Conservation (phyloP, 176 grass and related monocot genomes). For the Cymbopogon citratus region DNA sequence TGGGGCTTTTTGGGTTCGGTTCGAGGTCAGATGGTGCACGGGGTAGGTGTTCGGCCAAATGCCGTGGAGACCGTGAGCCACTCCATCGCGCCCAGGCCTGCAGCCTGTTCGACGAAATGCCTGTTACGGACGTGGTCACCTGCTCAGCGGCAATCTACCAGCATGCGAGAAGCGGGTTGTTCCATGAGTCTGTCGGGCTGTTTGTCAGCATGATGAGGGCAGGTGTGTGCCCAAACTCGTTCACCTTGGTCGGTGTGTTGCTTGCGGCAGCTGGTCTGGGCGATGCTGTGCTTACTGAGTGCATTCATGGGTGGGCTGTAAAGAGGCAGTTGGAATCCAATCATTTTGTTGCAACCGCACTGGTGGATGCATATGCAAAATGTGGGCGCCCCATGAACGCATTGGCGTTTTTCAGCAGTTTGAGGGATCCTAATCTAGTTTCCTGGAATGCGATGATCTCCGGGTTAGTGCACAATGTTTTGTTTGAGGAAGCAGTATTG, state of each 20-base stretch:
- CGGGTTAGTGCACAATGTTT: conserved; percentile 41
- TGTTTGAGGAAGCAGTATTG: conserved; percentile 60
- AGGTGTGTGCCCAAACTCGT: conserved; percentile 50
- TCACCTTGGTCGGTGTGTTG: conserved; percentile 46
- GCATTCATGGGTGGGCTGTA: conserved; percentile 48
- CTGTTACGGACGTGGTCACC: conserved; percentile 36
- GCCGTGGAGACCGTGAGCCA: neutral
- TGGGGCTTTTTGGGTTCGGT: conserved; percentile 7
- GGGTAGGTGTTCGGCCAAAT: conserved; percentile 31
- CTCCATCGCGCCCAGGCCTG: neutral
- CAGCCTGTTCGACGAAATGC: conserved; percentile 40
- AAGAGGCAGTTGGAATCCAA: conserved; percentile 42
- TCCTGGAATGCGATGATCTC: conserved; percentile 67
- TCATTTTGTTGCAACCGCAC: conserved; percentile 43
- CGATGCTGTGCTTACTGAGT: conserved; percentile 17
- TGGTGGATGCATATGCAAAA: conserved; percentile 64
- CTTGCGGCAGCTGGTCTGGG: conserved; percentile 33
- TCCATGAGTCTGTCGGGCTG: conserved; percentile 18
- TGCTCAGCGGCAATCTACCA: conserved; percentile 45
- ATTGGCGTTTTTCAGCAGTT: conserved; percentile 32
- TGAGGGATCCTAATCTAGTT: conserved; percentile 42
- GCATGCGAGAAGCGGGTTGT: conserved; percentile 23
- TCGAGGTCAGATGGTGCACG: conserved; percentile 25
- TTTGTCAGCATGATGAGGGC: conserved; percentile 40
- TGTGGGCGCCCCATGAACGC: conserved; percentile 39